A percentile compares a stretch with the other conserved stretches of the same genome.
phyloP scores from a whole-genome alignment of 2,329 filamentous ascomycete species.

The Amphichorda felina region DNA sequence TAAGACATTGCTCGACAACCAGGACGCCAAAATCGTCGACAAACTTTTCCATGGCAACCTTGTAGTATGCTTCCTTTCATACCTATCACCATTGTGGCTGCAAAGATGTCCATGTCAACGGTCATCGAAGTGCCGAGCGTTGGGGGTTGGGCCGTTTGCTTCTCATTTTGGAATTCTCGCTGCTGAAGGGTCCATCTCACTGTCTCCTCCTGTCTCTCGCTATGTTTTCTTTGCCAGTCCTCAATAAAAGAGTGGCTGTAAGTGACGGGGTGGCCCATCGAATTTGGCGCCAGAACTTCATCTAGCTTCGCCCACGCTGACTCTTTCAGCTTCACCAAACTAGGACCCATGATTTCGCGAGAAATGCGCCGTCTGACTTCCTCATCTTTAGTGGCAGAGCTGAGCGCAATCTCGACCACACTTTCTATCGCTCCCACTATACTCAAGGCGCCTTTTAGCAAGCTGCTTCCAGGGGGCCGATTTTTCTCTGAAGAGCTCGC shows the following conservation, averaged over 20 bases:
- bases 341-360: slow-evolving; percentile 21
- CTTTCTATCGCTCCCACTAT: slow-evolving; percentile 19
- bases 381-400: too few species aligned
- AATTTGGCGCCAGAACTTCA: slow-evolving; percentile 33
- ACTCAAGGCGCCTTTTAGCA: too few species aligned
- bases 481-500: slow-evolving; percentile 48
- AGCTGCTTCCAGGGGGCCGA: slow-evolving; percentile 39
- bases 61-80: slow-evolving; percentile 26
- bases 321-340: slow-evolving; percentile 13
- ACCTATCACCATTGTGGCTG: slow-evolving; percentile 17
- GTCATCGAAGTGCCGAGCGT: too few species aligned
- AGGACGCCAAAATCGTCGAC: slow-evolving; percentile 18
- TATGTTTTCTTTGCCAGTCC: slow-evolving; percentile 16
- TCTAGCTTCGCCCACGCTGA: slow-evolving; percentile 24
- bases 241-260: slow-evolving; percentile 37
- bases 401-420: too few species aligned
- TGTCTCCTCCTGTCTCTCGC: slow-evolving; percentile 7
- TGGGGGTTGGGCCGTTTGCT: slow-evolving; percentile 13
- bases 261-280: slow-evolving; percentile 32
- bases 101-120: slow-evolving; percentile 19
- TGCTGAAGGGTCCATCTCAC: slow-evolving; percentile 9
- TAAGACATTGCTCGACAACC: slow-evolving; percentile 17
- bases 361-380: background rate
- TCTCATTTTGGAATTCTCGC: slow-evolving; percentile 5
- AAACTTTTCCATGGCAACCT: slow-evolving; percentile 19